Conservation (phyloP, 2,329 filamentous ascomycete genomes). For the Cadophora gregata region DNA sequence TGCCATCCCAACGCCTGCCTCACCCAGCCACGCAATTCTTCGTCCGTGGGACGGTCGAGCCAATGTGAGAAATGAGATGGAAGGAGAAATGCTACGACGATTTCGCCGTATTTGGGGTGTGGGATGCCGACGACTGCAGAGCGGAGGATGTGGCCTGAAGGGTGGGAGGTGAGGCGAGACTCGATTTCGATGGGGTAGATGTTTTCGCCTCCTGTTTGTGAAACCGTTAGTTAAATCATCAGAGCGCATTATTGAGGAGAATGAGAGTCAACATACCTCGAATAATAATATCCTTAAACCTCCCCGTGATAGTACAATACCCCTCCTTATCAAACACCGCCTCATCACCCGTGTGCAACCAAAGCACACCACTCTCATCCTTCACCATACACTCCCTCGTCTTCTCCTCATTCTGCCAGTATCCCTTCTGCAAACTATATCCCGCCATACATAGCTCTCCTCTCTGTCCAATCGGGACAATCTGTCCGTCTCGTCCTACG, state of each 20-base stretch:
- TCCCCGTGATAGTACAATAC: slow-evolving; percentile 62
- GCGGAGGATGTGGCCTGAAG: slow-evolving; percentile 54
- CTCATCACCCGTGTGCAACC: slow-evolving; percentile 62
- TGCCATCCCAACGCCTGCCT: slow-evolving; percentile 65
- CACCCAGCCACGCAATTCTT: slow-evolving; percentile 68
- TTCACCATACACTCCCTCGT: slow-evolving; percentile 57
- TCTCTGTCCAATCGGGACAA: slow-evolving; percentile 69
- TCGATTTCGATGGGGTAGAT: slow-evolving; percentile 73
- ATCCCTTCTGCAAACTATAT: slow-evolving; percentile 74
- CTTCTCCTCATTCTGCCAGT: slow-evolving; percentile 75
- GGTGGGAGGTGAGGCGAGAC: slow-evolving; percentile 66
- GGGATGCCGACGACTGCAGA: slow-evolving; percentile 68
- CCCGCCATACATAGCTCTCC: slow-evolving; percentile 82
- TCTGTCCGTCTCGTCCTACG: slow-evolving; percentile 61
- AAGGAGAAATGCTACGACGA: slow-evolving; percentile 70
- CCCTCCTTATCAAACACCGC: slow-evolving; percentile 54
- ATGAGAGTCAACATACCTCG: slow-evolving; percentile 50
- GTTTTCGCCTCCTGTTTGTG: slow-evolving; percentile 56
- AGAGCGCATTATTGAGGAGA: not conserved
- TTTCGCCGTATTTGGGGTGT: slow-evolving; percentile 69
- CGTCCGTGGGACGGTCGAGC: slow-evolving; percentile 67
- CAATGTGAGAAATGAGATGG: slow-evolving; percentile 67
- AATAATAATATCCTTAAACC: slow-evolving; percentile 76
- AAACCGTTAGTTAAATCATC: slow-evolving; percentile 53
- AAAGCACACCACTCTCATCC: slow-evolving; percentile 45